These are phyloP conservation scores for Diplodia corticola DNA, from an alignment of 2,329 filamentous ascomycete species.

Conservation along the genomic window DNA sequence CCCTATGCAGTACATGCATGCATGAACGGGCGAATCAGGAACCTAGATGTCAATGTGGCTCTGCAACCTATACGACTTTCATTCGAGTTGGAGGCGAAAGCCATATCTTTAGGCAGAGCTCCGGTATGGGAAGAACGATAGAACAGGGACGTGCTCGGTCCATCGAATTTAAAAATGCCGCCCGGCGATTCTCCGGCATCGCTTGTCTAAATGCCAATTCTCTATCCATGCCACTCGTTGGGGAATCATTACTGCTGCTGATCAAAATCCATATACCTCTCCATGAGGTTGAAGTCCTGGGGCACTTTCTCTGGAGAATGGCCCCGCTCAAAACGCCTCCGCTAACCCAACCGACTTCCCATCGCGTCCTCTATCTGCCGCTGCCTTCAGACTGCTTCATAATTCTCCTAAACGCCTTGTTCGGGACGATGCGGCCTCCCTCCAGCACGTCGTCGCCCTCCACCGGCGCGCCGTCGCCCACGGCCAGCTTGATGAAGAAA, in stretches of 20 bases:
- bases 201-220: neutral
- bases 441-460: constrained; percentile 40
- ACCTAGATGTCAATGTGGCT: neutral
- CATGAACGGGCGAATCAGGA: neutral
- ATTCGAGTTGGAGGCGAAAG: neutral
- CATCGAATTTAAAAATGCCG: neutral
- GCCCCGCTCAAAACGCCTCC: neutral
- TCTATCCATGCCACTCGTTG: neutral
- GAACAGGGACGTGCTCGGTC: neutral
- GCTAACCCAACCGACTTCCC: neutral
- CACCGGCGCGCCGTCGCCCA: constrained; percentile 47
- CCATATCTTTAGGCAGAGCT: neutral
- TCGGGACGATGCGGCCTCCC: constrained; percentile 42
- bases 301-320: neutral
- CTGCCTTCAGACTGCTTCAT: neutral
- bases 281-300: too few species aligned
- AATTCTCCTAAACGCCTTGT: constrained; percentile 44
- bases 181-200: neutral
- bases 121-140: neutral
- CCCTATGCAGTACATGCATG: neutral
- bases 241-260: neutral
- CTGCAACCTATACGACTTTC: neutral
- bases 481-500: constrained; percentile 52
- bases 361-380: neutral
- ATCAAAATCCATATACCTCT: neutral